A percentile compares a stretch with the other conserved stretches of the same genome.
Evolutionary conservation across 106 monocot species (phyloP).

Genomic region (Iris macrosiphon): DNA sequence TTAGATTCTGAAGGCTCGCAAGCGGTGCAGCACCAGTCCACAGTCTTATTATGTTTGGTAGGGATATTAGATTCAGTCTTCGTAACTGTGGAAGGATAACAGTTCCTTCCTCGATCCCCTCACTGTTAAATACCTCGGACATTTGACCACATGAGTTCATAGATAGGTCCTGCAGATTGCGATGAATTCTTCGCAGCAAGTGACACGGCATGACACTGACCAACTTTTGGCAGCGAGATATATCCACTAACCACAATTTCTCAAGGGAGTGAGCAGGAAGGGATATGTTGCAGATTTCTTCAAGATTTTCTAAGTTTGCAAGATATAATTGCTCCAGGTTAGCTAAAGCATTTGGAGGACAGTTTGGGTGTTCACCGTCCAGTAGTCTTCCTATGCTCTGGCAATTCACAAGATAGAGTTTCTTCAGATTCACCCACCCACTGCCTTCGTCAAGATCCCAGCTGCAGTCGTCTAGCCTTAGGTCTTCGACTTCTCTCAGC

Average conservation of each 20-base stretch:
- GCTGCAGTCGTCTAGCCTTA: slow-evolving; percentile 7
- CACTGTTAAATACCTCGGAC: neutral
- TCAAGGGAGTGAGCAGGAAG: slow-evolving; percentile 7
- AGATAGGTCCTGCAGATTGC: slow-evolving; percentile 3
- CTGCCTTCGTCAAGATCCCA: neutral
- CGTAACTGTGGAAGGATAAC: slow-evolving; percentile 2
- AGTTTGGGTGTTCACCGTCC: neutral
- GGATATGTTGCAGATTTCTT: neutral
- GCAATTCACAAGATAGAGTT: slow-evolving; percentile 9
- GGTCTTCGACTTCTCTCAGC: slow-evolving; percentile 9
- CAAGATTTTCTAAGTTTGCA: slow-evolving; percentile 9
- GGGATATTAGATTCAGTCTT: neutral
- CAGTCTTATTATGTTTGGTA: slow-evolving; percentile 1
- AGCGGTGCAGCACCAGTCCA: neutral
- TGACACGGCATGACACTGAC: slow-evolving; percentile 2
- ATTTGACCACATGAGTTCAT: neutral
- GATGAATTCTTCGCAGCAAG: slow-evolving; percentile 4
- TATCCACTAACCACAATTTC: slow-evolving; percentile 8
- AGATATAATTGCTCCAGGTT: slow-evolving; percentile 7
- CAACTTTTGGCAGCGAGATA: slow-evolving; percentile 10
- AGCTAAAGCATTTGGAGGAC: slow-evolving; percentile 1
- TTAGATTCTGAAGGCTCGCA: slow-evolving; percentile 3
- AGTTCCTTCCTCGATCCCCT: neutral
- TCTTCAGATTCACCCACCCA: slow-evolving; percentile 13
- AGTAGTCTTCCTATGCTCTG: slow-evolving; percentile 10